Percentiles rank a stretch among this genome's conserved stretches.
Evolutionary conservation across 441 rosid genomes (phyloP).

Genomic region (Croton setiger): DNA sequence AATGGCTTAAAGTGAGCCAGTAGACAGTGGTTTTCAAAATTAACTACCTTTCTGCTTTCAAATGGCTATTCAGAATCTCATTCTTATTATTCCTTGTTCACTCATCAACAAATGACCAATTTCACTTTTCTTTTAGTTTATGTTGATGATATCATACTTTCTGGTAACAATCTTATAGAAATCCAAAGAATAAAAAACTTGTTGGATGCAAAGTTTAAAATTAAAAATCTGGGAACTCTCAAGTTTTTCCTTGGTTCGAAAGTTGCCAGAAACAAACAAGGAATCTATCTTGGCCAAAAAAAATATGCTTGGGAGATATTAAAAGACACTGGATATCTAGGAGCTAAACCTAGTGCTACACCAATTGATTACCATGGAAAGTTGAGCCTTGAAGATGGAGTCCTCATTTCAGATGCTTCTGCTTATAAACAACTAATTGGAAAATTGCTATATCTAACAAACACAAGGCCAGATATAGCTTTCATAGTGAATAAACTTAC

Average conservation of each 20-base stretch:
- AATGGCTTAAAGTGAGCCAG: not conserved
- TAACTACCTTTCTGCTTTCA: not conserved
- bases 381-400: not conserved
- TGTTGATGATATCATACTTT: not conserved
- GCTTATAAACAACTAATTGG: too few species aligned
- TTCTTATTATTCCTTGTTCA: not conserved
- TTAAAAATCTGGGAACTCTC: not conserved
- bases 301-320: not conserved
- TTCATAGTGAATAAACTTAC: not conserved
- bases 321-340: not conserved
- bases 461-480: too few species aligned
- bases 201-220: not conserved
- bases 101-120: rapidly evolving
- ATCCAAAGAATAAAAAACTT: not conserved
- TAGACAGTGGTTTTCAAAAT: not conserved
- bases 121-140: not conserved
- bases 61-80: not conserved
- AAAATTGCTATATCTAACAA: too few species aligned
- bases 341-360: not conserved
- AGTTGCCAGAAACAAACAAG: not conserved
- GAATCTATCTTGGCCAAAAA: not conserved
- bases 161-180: too few species aligned
- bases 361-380: not conserved
- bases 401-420: too few species aligned
- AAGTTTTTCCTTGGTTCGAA: not conserved